Base-by-base conservation (phyloP, 1,284 basidiomycete species). In the Cronartium ribicola region DNA sequence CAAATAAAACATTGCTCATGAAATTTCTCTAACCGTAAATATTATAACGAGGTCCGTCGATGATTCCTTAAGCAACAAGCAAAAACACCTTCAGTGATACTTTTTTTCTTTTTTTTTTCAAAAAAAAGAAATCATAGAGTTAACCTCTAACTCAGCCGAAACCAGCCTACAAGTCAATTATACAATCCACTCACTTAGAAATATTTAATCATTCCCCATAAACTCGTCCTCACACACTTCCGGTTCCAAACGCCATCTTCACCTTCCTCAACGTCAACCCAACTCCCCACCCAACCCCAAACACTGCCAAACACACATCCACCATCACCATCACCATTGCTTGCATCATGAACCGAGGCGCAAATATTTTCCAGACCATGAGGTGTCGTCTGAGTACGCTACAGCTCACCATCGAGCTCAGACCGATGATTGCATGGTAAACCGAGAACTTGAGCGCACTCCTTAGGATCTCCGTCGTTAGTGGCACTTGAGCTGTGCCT, bases 321-420 rank as follows among this genome's bases (percentile, higher is more conserved):
- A 84, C 82, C 0, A 82, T 77, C 5, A 86, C 71, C 40, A 84
- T 77, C 13, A 80, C 80, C 3, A 84, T 80, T 0, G 85, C 90
- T 0, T 87, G 89, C 14, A 87, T 81, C 89, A 97, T 94, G 80
- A 94, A 95, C 75, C 94, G 84, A 66, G 96, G 96, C 40, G 94
- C 94, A 80, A 98, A 98, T 5, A 97, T 89, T 83, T 98, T 98
- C 93, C 95, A 99, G 46, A 98, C 93, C 94, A 98, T 98, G 77
- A 98, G 82, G 82, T 99, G 96, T 55, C 95, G 82, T 73, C 93
- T 82, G 70, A 98, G 84, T 79, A 88, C 86, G 3, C 90, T 89
- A 0, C 92, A 88, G 75, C 88, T 89, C 5, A 87, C 81, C 4
- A 91, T 88, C 8, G 87, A 87, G 3, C 89, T 87, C 5, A 95